Conservation (phyloP, 2,329 filamentous ascomycete genomes). For the Sporothrix dimorphospora region DNA sequence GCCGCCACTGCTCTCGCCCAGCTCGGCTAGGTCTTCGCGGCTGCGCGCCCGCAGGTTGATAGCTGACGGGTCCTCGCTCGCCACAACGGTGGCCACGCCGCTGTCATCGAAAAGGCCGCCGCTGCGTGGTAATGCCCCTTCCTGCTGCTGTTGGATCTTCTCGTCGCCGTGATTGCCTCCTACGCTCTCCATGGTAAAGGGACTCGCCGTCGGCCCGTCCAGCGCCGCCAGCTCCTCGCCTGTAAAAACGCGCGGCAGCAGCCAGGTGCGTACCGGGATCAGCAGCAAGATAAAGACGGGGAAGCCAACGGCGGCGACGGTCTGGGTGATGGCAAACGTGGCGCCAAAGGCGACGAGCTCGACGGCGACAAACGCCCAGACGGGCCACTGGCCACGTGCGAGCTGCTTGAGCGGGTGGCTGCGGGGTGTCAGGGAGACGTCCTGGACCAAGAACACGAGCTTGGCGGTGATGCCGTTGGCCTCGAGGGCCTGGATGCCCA, state of each 20-base stretch:
- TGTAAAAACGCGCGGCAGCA: conserved; percentile 66
- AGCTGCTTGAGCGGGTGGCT: conserved; percentile 63
- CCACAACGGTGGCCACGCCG: conserved; percentile 14
- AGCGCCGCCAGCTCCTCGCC: conserved; percentile 63
- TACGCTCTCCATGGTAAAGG: conserved; percentile 76
- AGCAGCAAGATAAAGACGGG: conserved; percentile 72
- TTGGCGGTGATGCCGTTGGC: conserved; percentile 78
- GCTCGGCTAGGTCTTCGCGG: conserved; percentile 31
- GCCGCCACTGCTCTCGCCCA: conserved; percentile 24
- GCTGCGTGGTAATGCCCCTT: not conserved
- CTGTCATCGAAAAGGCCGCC: conserved; percentile 10
- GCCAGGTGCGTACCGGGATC: conserved; percentile 65
- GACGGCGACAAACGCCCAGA: conserved; percentile 72
- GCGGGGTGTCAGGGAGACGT: conserved; percentile 63
- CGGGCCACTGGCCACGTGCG: conserved; percentile 55
- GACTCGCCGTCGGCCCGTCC: conserved; percentile 74
- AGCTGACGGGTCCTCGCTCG: conserved; percentile 22
- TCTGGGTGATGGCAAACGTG: conserved; percentile 81
- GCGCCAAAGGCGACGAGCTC: conserved; percentile 73
- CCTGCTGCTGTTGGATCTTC: not conserved
- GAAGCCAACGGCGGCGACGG: conserved; percentile 80
- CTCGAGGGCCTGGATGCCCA: conserved; percentile 78
- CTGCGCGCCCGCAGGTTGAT: conserved; percentile 17
- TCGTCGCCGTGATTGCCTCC: conserved; percentile 60
- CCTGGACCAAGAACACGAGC: conserved; percentile 69